Base-by-base conservation (phyloP, 192 early-diverging fungal genomes). In the Rhizoclosmatium globosum region DNA sequence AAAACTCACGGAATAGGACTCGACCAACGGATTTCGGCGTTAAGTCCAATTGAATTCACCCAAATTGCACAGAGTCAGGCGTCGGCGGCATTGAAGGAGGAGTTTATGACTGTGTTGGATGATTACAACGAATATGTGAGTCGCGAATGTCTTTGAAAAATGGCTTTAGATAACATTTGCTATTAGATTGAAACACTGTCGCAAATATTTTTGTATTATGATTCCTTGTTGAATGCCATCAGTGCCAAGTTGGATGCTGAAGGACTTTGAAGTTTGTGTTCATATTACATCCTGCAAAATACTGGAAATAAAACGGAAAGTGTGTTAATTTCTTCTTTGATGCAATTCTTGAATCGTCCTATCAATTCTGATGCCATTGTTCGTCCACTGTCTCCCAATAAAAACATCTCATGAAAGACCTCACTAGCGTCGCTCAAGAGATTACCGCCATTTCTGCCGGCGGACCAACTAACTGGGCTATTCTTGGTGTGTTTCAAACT, bases 181-280 rank as follows among this genome's bases (percentile, higher is more conserved):
- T 31, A 31, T 38, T 59, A 76, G 64, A 76, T 76, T 53, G 74
- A 76, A 67, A 76, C 74, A 1, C 47, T 76, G 64, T 62, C 74
- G 31, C 74, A 76, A 76, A 50, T 62, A 17, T 76, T 76, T 66
- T 76, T 76, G 74, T 76, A 76, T 53, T 76, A 76, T 43, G 74
- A 76, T 50, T 76, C 74, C 4, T 15, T 76, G 2, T 42, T 76
- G 47, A 76, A 76, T 53, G 74, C 74, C 2, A 76, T 76, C 45
- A 31, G 44, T 41, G 74, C 62, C 1, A 76, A 76, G 50, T 41
- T 76, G 60, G 74, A 76, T 67, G 61, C 74, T 7, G 59, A 76
- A 46, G 74, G 74, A 23, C 47, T 76, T 9, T 76, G 64, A 66
- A 46, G 4, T 56, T 11, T 31, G 31, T 21, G 11, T 64, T 13